Conservation (phyloP, 1,284 basidiomycete species). For the Irpex lacteus region DNA sequence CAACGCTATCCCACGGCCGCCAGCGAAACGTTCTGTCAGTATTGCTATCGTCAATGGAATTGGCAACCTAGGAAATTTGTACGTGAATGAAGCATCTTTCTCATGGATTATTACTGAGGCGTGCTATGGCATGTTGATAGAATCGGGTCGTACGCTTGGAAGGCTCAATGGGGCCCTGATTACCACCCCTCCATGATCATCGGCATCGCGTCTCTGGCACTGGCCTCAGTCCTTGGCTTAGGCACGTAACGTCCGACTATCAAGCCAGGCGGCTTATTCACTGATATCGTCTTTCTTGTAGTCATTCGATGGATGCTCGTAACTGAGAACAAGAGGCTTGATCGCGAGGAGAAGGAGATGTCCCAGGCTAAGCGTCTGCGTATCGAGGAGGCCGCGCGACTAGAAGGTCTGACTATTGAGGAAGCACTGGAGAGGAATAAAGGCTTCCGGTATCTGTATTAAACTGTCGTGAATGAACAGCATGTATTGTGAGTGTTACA, state of each 20-base stretch:
- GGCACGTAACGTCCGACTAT: conserved; percentile 17
- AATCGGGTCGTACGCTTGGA: conserved; percentile 38
- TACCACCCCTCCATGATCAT: conserved; percentile 39
- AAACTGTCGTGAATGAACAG: conserved; percentile 2
- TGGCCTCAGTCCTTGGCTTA: conserved; percentile 28
- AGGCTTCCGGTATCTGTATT: conserved; percentile 42
- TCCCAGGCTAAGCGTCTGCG: conserved; percentile 30
- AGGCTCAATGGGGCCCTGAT: conserved; percentile 35
- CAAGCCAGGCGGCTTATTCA: not conserved
- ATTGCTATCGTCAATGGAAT: conserved; percentile 43
- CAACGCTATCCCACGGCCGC: conserved; percentile 60
- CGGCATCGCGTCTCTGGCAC: conserved; percentile 28
- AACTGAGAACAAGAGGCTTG: conserved; percentile 32
- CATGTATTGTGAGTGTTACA: too few species aligned
- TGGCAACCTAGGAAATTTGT: conserved; percentile 40
- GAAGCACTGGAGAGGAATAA: conserved; percentile 35
- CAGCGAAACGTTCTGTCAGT: conserved; percentile 51
- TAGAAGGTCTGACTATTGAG: conserved; percentile 36
- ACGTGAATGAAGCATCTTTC: conserved; percentile 9
- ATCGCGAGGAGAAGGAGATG: conserved; percentile 32
- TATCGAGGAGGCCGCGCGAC: conserved; percentile 35
- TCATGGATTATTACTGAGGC: not conserved
- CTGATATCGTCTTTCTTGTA: conserved; percentile 16
- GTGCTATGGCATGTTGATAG: conserved; percentile 17
- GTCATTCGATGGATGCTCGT: conserved; percentile 36